These are phyloP conservation scores for Fagopyrum homotropicum DNA, from an alignment of 148 eudicot species.

Conservation along the genomic window DNA sequence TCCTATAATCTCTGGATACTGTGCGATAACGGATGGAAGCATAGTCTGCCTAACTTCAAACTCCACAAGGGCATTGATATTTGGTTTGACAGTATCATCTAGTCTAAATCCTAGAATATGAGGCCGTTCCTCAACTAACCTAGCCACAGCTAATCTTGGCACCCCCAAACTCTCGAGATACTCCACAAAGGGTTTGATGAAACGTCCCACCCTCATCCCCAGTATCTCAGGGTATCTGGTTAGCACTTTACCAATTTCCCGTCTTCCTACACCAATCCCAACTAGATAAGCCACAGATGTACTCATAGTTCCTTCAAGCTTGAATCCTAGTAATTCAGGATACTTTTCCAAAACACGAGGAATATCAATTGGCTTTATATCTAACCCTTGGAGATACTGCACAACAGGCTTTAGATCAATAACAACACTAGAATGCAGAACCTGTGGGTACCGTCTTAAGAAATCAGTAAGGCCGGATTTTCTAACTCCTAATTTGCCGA, in stretches of 20 bases:
- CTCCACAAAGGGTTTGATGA: conserved; percentile 91
- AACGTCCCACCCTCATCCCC: conserved; percentile 89
- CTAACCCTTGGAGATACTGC: conserved; percentile 85
- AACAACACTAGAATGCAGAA: conserved; percentile 93
- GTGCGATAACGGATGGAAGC: conserved; percentile 73
- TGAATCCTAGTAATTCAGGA: conserved; percentile 90
- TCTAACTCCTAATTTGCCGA: conserved; percentile 86
- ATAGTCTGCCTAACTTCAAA: conserved; percentile 54
- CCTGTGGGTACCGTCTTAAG: conserved; percentile 79
- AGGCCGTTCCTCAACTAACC: conserved; percentile 79
- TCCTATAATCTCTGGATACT: conserved; percentile 92
- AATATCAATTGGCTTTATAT: conserved; percentile 60
- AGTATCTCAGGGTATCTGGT: conserved; percentile 81
- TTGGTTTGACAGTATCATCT: conserved; percentile 64
- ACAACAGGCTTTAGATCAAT: conserved; percentile 95
- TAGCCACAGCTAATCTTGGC: conserved; percentile 68
- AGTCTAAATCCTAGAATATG: conserved; percentile 85
- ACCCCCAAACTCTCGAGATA: conserved; percentile 75
- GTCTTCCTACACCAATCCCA: conserved; percentile 87
- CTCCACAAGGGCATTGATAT: conserved; percentile 53
- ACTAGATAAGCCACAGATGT: conserved; percentile 97
- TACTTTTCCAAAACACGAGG: conserved; percentile 82
- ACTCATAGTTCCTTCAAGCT: conserved; percentile 99
- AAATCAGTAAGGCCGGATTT: conserved; percentile 75
- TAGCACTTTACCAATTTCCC: conserved; percentile 75